Base-by-base conservation (phyloP, 2,329 filamentous ascomycete species). In the Alternaria alternata region DNA sequence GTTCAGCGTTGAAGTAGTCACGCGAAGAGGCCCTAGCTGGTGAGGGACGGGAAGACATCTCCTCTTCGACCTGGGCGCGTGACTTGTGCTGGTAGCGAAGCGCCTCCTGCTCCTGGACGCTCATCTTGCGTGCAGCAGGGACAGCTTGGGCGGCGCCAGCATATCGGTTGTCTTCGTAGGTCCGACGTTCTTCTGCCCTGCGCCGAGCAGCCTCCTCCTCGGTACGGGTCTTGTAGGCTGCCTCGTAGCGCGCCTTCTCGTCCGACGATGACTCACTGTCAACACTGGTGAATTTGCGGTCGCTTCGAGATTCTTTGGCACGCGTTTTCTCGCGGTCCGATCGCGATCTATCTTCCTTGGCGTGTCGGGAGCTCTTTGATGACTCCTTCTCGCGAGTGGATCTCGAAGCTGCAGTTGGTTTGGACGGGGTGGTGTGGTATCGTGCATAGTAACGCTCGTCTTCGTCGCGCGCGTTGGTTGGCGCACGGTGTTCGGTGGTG, bases 301-400 rank as follows among this genome's bases (percentile, higher is more conserved):
- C 79, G 56, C 73, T 71, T 44, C 75, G 75, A 8, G 75, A 71
- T 36, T 82, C 81, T 59, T 75, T 75, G 46, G 81, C 79, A 51
- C 74, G 73, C 46, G 73, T 72, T 65, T 78, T 76, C 59, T 73
- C 76, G 61, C 75, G 74, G 51, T 83, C 80, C 39, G 74, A 75
- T 39, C 80, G 72, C 11, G 75, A 68, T 30, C 78, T 74, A 61
- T 82, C 80, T 62, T 69, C 24, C 76, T 73, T 54, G 71, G 71
- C 41, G 62, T 69, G 57, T 63, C 69, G 55, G 59, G 68, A 62
- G 64, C 67, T 54, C 54, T 59, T 16, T 54, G 65, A 59, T n/a
- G 65, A 52, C 53, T 76, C 73, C 62, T 75, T 75, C 16, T 76
- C 73, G 36, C 74, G 74, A 7, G 69, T 65, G 3, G 70, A 61